These are phyloP conservation scores for Penicillium samsonianum DNA, from an alignment of 495 filamentous ascomycete species.

Conservation along the genomic window DNA sequence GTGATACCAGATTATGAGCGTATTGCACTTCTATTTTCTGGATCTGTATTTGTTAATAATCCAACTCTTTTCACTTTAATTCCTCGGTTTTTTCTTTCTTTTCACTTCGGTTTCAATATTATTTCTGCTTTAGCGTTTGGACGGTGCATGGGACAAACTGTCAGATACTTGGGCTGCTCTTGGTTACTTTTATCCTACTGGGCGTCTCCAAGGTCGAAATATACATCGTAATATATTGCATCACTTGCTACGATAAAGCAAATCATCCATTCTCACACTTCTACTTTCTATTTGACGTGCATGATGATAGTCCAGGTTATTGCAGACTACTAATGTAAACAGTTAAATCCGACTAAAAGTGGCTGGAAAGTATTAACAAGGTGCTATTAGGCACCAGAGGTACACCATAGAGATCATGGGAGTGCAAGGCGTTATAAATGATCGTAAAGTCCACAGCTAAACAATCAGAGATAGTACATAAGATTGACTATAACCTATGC, in stretches of 20 bases:
- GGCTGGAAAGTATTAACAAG: background rate
- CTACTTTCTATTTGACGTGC: background rate
- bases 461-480: too few species aligned
- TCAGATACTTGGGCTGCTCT: background rate
- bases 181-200: background rate
- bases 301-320: background rate
- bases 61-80: conserved; percentile 18
- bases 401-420: too few species aligned
- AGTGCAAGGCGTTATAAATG: too few species aligned
- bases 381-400: background rate
- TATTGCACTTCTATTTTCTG: conserved; percentile 34
- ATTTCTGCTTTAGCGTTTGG: background rate
- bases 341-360: background rate
- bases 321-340: background rate
- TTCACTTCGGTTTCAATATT: background rate
- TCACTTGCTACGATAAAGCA: background rate
- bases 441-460: too few species aligned
- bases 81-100: conserved; percentile 6
- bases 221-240: background rate
- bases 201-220: background rate
- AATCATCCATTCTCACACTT: background rate
- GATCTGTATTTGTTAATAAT: conserved; percentile 39
- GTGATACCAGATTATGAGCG: conserved; percentile 46
- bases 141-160: background rate
- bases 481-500: too few species aligned